Evolutionary conservation across 208 protist species (phyloP), one percentile per base, ranked within the genome.

Genomic region (Acanthamoeba triangularis): DNA sequence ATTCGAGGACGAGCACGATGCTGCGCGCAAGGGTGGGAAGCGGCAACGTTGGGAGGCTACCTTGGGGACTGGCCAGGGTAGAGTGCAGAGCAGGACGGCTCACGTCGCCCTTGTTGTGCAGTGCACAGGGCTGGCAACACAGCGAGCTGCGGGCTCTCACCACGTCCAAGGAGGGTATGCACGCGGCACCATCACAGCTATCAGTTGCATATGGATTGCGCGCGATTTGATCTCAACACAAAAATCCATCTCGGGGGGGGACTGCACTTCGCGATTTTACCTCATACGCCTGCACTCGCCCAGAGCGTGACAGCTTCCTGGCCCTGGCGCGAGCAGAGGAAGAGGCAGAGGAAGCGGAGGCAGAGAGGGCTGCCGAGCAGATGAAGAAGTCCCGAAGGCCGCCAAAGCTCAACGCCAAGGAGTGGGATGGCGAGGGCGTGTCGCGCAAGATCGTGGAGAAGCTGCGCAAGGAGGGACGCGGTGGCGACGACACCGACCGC

Each of bases 391-490:
- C 23, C 1, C 69, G 69, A 44, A 52, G 13, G 44, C 74, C 41
- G 33, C 69, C 35, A 44, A 84, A 84, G 35, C n/a, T 30, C n/a
- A n/a, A 28, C 74, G 74, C 37, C 28, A 44, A 52, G 35, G 74
- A 84, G 41, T 84, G 74, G 74, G 74, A 84, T 28, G 74, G 41
- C 74, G 74, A 44, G 37, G 23, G 41, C 44, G 74, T 84, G 74
- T 84, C 74, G 20, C 74, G 44, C 37, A 84, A 84, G 74, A 84
- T 84, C 74, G 74, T 84, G 74, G 74, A 84, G 44, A 84, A 84
- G 74, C 74, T 84, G 37, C 74, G 74, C 41, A 84, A 49, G 74
- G 74, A 84, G 33, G 74, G 74, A 7, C 74, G 74, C 44, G 74
- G 74, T 10, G 37, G 74, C 25, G 74, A 84, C 13, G 74, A 84